A percentile compares a stretch with the other conserved stretches of the same genome.
These are phyloP conservation scores for Puccinia horiana DNA, from an alignment of 1,284 basidiomycete species.

Conservation along the genomic window DNA sequence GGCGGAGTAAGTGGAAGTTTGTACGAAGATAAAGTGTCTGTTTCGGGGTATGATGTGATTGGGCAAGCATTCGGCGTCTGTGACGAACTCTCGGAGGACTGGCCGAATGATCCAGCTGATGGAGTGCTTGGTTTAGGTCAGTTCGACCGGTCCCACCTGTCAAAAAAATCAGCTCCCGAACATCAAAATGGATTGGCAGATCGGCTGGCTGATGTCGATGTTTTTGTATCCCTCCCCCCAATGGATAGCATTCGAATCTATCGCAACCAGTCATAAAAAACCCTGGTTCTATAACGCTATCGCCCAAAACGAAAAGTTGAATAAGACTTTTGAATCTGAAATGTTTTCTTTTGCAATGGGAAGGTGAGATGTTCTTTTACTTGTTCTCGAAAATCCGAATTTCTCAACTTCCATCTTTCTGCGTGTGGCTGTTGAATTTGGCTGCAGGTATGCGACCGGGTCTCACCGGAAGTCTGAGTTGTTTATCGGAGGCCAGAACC, in stretches of 20 bases:
- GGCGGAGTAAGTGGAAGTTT: slow-evolving; percentile 44
- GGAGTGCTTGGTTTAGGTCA: slow-evolving; percentile 47
- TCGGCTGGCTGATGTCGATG: background rate
- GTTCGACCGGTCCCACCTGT: background rate
- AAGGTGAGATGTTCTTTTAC: slow-evolving; percentile 14
- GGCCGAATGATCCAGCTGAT: slow-evolving; percentile 49
- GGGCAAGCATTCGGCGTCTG: slow-evolving; percentile 45
- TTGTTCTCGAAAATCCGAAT: background rate
- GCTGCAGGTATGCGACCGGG: slow-evolving; percentile 21
- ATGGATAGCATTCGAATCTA: slow-evolving; percentile 40
- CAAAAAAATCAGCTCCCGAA: background rate
- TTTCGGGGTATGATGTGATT: slow-evolving; percentile 21
- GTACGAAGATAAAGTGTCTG: slow-evolving; percentile 38
- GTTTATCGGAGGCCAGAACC: slow-evolving; percentile 44
- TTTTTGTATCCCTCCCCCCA: background rate
- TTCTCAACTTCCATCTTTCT: background rate
- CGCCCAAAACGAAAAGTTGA: slow-evolving; percentile 30
- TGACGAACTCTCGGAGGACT: slow-evolving; percentile 48
- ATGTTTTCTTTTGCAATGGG: slow-evolving; percentile 49
- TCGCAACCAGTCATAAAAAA: slow-evolving; percentile 43
- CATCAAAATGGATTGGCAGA: background rate
- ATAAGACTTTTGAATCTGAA: slow-evolving; percentile 12
- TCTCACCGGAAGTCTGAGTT: slow-evolving; percentile 42
- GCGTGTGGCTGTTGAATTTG: background rate
- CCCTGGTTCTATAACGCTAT: slow-evolving; percentile 49